phyloP scores from a whole-genome alignment of 768 basidiomycete genomes.

The Trichaptum fuscoviolaceum region DNA sequence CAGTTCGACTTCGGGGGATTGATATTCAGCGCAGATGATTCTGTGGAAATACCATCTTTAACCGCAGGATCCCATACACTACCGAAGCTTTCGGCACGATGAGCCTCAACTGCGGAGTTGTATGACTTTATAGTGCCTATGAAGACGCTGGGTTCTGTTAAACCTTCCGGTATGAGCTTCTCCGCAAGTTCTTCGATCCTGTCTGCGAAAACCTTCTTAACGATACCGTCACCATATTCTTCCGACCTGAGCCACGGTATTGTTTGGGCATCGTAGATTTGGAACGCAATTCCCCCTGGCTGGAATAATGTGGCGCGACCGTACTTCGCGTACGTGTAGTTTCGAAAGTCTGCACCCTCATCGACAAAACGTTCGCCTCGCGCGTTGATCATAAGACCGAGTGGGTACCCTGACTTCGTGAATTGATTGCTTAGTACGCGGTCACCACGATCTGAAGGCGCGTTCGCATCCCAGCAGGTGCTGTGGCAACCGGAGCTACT shows the following conservation, averaged over 20 bases:
- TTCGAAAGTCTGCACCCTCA: conserved; percentile 67
- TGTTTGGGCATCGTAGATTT: conserved; percentile 54
- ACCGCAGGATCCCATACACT: conserved; percentile 54
- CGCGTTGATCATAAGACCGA: conserved; percentile 64
- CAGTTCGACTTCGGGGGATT: conserved; percentile 59
- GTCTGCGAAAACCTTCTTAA: conserved; percentile 46
- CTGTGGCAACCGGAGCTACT: conserved; percentile 52
- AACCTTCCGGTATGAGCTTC: conserved; percentile 28
- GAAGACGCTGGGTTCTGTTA: conserved; percentile 38
- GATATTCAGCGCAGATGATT: conserved; percentile 32
- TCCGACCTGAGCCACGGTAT: conserved; percentile 45
- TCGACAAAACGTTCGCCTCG: conserved; percentile 60
- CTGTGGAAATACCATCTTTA: conserved; percentile 57
- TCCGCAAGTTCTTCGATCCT: conserved; percentile 44
- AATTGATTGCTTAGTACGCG: conserved; percentile 61
- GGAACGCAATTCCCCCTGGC: conserved; percentile 56
- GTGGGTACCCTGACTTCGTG: conserved; percentile 70
- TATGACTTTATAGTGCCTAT: conserved; percentile 43
- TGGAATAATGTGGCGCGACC: conserved; percentile 55
- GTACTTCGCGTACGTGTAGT: conserved; percentile 69
- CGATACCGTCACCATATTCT: conserved; percentile 60
- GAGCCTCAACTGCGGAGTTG: conserved; percentile 42
- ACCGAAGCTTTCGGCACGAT: conserved; percentile 29
- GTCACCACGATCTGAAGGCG: conserved; percentile 43
- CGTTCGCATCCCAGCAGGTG: conserved; percentile 67